Conservation (phyloP, 768 basidiomycete species). For the Tubosaeta brunneosetosa region DNA sequence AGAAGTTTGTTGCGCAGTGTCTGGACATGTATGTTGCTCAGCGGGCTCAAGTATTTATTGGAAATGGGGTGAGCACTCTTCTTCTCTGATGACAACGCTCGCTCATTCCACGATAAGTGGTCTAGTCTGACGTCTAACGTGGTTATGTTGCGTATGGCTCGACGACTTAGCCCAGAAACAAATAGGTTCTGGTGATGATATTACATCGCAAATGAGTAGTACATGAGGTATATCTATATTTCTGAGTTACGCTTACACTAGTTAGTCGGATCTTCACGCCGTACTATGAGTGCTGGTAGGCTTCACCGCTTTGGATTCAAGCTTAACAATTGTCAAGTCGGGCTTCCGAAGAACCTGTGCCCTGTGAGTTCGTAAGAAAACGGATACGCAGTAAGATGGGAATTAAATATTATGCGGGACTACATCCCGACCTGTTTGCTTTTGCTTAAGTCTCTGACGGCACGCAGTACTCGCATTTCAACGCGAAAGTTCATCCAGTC, state of each 20-base stretch:
- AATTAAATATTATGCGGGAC: constrained; percentile 35
- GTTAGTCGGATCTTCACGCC: no score
- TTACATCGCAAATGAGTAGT: background rate
- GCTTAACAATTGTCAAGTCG: no score
- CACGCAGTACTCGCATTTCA: constrained; percentile 31
- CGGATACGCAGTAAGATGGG: no score
- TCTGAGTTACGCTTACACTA: no score
- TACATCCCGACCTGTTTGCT: constrained; percentile 32
- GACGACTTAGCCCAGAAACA: constrained; percentile 23
- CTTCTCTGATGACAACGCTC: background rate
- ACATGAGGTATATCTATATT: no score
- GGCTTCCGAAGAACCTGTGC: no score
- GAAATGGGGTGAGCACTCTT: constrained; percentile 43
- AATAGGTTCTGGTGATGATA: constrained; percentile 35
- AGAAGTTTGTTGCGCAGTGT: constrained; percentile 41
- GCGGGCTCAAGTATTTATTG: constrained; percentile 46
- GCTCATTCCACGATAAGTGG: constrained; percentile 27
- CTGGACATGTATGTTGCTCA: constrained; percentile 50
- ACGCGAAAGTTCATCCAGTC: constrained; percentile 34
- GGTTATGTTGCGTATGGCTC: constrained; percentile 35
- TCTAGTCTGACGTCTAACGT: constrained; percentile 41
- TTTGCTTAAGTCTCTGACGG: constrained; percentile 36
- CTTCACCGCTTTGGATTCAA: no score
- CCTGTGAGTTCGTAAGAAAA: no score
- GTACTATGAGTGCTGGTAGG: no score